Conservation (phyloP, 495 filamentous ascomycete species). For the Bathelium albidoporum region DNA sequence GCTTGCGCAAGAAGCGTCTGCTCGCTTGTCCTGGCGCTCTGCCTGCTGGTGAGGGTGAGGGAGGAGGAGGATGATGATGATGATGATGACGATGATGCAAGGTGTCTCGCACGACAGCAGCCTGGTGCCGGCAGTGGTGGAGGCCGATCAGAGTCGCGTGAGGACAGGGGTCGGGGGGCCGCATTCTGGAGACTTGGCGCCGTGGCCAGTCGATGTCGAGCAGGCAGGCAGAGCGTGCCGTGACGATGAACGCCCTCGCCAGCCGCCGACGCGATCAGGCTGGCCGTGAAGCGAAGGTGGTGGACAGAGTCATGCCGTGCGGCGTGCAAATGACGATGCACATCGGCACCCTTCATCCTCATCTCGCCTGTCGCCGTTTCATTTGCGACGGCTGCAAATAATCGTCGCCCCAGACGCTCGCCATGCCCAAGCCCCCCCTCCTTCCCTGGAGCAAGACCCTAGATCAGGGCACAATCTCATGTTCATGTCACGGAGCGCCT, state of each 20-base stretch:
- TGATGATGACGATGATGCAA: conserved; percentile 2
- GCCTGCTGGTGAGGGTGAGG: no score
- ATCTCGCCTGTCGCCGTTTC: background rate
- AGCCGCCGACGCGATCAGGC: background rate
- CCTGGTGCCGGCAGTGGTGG: background rate
- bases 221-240: background rate
- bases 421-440: background rate
- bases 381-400: background rate
- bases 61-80: no score
- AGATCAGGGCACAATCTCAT: no score
- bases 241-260: background rate
- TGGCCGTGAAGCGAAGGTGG: no score
- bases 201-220: background rate
- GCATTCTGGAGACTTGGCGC: background rate
- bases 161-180: background rate
- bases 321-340: background rate
- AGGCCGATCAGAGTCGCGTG: conserved; percentile 3
- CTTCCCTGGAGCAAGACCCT: no score
- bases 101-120: background rate
- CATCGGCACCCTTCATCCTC: background rate
- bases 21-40: background rate
- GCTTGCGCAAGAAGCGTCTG: background rate
- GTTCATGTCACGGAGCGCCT: background rate
- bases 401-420: background rate
- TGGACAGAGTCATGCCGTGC: background rate